Conservation (phyloP, 148 eudicot species). For the Dysphania ambrosioides region DNA sequence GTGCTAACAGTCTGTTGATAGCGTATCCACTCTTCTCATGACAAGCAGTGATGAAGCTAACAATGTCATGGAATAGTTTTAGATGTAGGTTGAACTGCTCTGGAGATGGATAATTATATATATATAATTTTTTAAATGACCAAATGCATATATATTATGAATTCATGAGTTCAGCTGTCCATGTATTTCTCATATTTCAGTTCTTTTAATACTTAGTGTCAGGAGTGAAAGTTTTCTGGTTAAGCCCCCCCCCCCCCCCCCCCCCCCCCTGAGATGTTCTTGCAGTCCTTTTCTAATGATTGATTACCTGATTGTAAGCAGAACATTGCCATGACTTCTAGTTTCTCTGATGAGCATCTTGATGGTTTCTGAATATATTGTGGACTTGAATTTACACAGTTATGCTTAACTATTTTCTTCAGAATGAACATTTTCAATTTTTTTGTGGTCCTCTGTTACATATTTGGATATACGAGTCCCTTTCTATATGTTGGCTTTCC, state of each 20-base stretch:
- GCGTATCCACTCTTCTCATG: conserved; percentile 41
- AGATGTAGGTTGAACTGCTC: conserved; percentile 30
- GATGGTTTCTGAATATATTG: no score
- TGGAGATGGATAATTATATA: conserved; percentile 25
- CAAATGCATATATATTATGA: conserved; percentile 1
- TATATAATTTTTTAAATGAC: conserved; percentile 4
- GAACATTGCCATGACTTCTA: background rate
- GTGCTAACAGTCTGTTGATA: conserved; percentile 53
- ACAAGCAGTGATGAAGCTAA: conserved; percentile 74
- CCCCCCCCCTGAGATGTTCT: background rate
- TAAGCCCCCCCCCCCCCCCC: background rate
- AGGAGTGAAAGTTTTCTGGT: background rate
- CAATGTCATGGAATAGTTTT: conserved; percentile 39
- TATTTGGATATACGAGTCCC: conserved; percentile 1
- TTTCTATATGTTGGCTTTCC: conserved; percentile 8
- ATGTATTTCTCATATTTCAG: background rate
- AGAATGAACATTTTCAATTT: background rate
- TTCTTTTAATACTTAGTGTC: background rate
- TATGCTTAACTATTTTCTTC: no score
- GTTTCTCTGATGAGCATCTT: conserved; percentile 3
- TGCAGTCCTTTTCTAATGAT: no score
- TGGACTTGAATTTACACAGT: no score
- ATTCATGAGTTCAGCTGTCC: background rate
- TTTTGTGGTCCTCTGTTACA: background rate
- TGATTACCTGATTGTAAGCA: background rate